These are phyloP conservation scores for Boletus rubropictus DNA, from an alignment of 768 basidiomycete species.

Conservation along the genomic window DNA sequence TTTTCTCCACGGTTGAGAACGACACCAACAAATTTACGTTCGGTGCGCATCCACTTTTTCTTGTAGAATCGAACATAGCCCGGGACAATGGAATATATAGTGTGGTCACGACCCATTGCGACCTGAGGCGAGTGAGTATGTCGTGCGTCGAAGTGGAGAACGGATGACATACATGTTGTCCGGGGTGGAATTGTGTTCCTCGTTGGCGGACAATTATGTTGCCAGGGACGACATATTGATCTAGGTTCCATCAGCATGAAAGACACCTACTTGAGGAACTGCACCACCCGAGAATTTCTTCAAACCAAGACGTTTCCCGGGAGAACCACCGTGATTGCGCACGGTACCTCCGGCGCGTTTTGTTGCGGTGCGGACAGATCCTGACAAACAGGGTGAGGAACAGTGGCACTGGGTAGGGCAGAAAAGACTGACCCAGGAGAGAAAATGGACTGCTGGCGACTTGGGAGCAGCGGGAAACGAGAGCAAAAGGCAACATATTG, in stretches of 20 bases:
- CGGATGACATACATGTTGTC: conserved; percentile 71
- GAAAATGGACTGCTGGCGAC: conserved; percentile 47
- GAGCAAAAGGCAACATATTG: conserved; percentile 17
- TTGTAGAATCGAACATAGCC: conserved; percentile 96
- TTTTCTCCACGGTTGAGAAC: conserved; percentile 77
- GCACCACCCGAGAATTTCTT: conserved; percentile 90
- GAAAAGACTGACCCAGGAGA: conserved; percentile 25
- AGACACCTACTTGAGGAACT: not conserved
- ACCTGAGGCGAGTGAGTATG: conserved; percentile 47
- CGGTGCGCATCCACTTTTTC: conserved; percentile 63
- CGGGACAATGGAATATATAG: conserved; percentile 83
- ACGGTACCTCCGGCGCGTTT: conserved; percentile 95
- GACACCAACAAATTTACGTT: conserved; percentile 79
- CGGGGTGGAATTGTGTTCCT: conserved; percentile 88
- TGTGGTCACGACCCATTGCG: conserved; percentile 89
- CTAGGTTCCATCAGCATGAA: conserved; percentile 36
- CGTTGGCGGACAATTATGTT: conserved; percentile 96
- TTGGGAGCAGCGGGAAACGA: conserved; percentile 42
- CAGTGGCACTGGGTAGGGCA: not conserved
- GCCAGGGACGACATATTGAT: conserved; percentile 87
- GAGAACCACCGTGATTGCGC: conserved; percentile 87
- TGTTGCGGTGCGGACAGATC: conserved; percentile 86
- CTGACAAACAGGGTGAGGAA: conserved; percentile 22
- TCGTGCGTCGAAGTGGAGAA: not conserved
- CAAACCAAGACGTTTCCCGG: conserved; percentile 88